phyloP scores from a whole-genome alignment of 352 stramenopile genomes.

The Phytopythium delawarense region DNA sequence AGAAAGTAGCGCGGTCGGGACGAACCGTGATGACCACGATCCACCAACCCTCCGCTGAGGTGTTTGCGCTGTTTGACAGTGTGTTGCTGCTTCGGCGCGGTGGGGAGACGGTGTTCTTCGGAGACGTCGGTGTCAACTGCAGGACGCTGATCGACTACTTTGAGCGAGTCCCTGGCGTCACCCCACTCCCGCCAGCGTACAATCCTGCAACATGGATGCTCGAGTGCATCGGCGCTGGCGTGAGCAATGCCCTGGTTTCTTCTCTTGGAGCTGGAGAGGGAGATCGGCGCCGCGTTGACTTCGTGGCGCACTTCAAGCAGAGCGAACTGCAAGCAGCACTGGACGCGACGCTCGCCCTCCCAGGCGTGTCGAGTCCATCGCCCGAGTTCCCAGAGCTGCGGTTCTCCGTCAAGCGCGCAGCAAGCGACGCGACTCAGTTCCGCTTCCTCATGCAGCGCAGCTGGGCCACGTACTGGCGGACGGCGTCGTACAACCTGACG shows the following conservation, averaged over 20 bases:
- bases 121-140: slow-evolving; percentile 32
- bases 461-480: slow-evolving; percentile 40
- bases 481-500: slow-evolving; percentile 77
- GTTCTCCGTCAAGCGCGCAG: slow-evolving; percentile 30
- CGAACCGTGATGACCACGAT: slow-evolving; percentile 68
- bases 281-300: slow-evolving; percentile 14
- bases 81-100: slow-evolving; percentile 70
- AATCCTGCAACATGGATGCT: slow-evolving; percentile 88
- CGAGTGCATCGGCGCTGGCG: slow-evolving; percentile 45
- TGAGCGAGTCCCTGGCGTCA: slow-evolving; percentile 28
- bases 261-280: neutral
- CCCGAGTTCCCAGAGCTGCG: slow-evolving; percentile 15
- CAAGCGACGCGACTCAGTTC: slow-evolving; percentile 23
- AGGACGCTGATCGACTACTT: slow-evolving; percentile 46
- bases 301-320: slow-evolving; percentile 32
- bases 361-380: slow-evolving; percentile 27
- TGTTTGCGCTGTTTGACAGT: slow-evolving; percentile 84
- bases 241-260: slow-evolving; percentile 7
- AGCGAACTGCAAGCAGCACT: slow-evolving; percentile 24
- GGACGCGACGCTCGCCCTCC: slow-evolving; percentile 17
- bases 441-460: slow-evolving; percentile 30
- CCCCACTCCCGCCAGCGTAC: slow-evolving; percentile 22
- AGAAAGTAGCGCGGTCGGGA: slow-evolving; percentile 60
- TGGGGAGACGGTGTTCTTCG: slow-evolving; percentile 50
- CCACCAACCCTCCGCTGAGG: slow-evolving; percentile 32